Percentiles rank a stretch among this genome's conserved stretches.
Conservation (phyloP, 371 early-diverging fungal genomes). For the Mucor racemosus region DNA sequence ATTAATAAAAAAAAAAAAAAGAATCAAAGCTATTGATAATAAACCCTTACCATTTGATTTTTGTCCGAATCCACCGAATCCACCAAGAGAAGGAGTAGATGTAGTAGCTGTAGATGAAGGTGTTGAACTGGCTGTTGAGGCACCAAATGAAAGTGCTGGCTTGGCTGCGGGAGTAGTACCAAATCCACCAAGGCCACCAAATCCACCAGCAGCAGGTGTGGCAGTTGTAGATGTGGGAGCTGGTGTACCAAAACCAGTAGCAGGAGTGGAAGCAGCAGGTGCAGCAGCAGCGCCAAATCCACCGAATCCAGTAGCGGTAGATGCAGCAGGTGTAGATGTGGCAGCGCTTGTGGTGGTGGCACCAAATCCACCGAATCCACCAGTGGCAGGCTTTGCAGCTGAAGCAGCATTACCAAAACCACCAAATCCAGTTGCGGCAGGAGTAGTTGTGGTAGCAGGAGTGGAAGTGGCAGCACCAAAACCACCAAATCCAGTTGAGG, state of each 20-base stretch:
- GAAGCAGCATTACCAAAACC: slow-evolving; percentile 9
- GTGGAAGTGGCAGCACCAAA: slow-evolving; percentile 28
- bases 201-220: slow-evolving; percentile 11
- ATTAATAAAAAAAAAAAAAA: not conserved
- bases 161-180: slow-evolving; percentile 24
- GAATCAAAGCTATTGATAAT: not conserved
- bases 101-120: slow-evolving; percentile 7
- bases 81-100: slow-evolving; percentile 12
- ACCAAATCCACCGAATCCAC: slow-evolving; percentile 17
- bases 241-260: slow-evolving; percentile 18
- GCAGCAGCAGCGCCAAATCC: slow-evolving; percentile 29
- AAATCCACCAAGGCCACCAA: slow-evolving; percentile 30
- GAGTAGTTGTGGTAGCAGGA: slow-evolving; percentile 8
- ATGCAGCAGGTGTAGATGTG: slow-evolving; percentile 15
- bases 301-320: slow-evolving; percentile 17
- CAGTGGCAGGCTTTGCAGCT: slow-evolving; percentile 13
- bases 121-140: slow-evolving; percentile 16
- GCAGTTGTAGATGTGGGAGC: slow-evolving; percentile 20
- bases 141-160: slow-evolving; percentile 37
- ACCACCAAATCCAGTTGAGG: slow-evolving; percentile 26
- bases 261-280: slow-evolving; percentile 16
- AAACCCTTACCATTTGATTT: slow-evolving; percentile 11
- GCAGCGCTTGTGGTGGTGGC: slow-evolving; percentile 13
- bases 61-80: slow-evolving; percentile 28
- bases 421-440: slow-evolving; percentile 24